These are phyloP conservation scores for Picea engelmannii DNA, from an alignment of 83 land plant species.

Conservation along the genomic window DNA sequence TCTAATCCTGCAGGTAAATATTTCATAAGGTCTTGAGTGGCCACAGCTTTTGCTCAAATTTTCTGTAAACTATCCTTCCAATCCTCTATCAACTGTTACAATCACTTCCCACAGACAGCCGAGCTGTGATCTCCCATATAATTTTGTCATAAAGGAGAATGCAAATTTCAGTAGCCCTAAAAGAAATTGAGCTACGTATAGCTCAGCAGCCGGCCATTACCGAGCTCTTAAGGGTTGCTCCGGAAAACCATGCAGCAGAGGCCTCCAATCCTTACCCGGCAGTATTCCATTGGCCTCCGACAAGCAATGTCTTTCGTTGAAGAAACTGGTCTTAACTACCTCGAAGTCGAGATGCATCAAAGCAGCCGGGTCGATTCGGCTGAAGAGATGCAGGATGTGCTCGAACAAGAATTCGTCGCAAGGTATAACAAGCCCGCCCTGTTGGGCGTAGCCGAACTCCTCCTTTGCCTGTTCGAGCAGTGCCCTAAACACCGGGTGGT, in stretches of 20 bases:
- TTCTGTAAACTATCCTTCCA: no score
- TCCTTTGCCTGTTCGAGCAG: slow-evolving; percentile 38
- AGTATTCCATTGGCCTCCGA: not conserved
- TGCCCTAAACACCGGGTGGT: slow-evolving; percentile 47
- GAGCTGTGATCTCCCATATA: no score
- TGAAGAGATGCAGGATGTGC: slow-evolving; percentile 28
- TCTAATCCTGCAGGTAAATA: no score
- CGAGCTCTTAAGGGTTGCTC: no score
- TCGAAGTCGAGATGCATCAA: slow-evolving; percentile 25
- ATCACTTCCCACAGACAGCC: no score
- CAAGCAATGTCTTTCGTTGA: slow-evolving; percentile 1
- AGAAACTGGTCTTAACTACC: slow-evolving; percentile 23
- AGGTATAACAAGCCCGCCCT: slow-evolving; percentile 51
- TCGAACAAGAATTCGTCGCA: slow-evolving; percentile 56
- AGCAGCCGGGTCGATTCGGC: slow-evolving; percentile 25
- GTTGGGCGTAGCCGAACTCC: slow-evolving; percentile 48
- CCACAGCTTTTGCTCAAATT: no score
- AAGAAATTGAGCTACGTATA: no score
- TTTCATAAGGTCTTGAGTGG: no score
- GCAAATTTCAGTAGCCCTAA: no score
- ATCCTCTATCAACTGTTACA: no score
- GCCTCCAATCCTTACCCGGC: slow-evolving; percentile 28
- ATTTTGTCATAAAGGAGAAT: no score
- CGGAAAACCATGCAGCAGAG: slow-evolving; percentile 36
- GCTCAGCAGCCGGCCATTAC: no score